A percentile compares a stretch with the other conserved stretches of the same genome.
Evolutionary conservation across 768 basidiomycete genomes (phyloP).

Genomic region (Boletus rufocinnamomeus): DNA sequence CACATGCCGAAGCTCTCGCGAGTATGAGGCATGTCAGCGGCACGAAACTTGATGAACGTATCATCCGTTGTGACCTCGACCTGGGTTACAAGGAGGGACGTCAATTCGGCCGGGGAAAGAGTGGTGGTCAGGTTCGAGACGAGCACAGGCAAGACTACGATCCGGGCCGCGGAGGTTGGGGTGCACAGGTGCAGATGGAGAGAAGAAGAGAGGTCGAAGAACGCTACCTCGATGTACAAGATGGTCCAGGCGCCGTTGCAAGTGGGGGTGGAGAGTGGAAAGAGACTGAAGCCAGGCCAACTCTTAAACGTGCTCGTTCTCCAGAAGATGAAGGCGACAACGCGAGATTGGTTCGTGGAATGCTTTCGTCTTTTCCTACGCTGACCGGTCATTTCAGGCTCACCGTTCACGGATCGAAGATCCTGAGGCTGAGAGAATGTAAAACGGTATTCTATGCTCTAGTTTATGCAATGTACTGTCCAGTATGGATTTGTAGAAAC

Average conservation of each 20-base stretch:
- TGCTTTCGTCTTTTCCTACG: constrained; percentile 2
- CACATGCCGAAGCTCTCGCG: constrained; percentile 89
- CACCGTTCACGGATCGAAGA: constrained; percentile 66
- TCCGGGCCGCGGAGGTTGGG: constrained; percentile 94
- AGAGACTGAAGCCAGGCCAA: constrained; percentile 50
- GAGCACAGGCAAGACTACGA: constrained; percentile 98
- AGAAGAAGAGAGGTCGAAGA: constrained; percentile 83
- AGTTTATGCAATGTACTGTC: constrained; percentile 23
- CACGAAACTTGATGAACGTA: constrained; percentile 98
- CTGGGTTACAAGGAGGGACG: constrained; percentile 94
- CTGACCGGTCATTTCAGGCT: constrained; percentile 39
- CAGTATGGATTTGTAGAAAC: constrained; percentile 18
- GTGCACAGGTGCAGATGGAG: constrained; percentile 82
- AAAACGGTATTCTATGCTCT: constrained; percentile 29
- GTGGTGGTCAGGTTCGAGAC: constrained; percentile 94
- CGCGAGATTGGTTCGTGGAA: constrained; percentile 51
- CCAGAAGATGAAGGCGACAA: constrained; percentile 75
- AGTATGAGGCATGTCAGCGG: constrained; percentile 94
- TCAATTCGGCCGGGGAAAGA: constrained; percentile 97
- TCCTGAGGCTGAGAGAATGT: constrained; percentile 72
- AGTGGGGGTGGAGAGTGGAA: constrained; percentile 88
- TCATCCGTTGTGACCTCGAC: constrained; percentile 97
- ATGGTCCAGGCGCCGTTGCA: constrained; percentile 79
- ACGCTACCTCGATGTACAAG: constrained; percentile 79
- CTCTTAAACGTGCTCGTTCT: constrained; percentile 71